These are phyloP conservation scores for Parvularia atlantis DNA, from an alignment of 78 protist species.

Conservation along the genomic window DNA sequence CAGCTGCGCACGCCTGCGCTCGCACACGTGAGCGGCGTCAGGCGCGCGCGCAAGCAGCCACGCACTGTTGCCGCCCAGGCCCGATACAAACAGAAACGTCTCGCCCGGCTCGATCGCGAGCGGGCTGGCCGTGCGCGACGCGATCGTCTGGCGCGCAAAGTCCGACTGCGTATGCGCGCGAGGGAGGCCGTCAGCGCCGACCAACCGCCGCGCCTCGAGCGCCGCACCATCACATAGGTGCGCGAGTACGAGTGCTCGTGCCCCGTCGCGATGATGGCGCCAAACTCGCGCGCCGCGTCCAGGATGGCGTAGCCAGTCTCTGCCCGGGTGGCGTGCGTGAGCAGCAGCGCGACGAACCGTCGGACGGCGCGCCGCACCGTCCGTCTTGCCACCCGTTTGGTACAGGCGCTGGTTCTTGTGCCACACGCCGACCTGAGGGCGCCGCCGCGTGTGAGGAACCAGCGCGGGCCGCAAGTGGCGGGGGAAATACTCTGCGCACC, in stretches of 20 bases:
- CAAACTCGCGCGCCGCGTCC: neutral
- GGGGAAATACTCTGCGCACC: too few relatives aligned
- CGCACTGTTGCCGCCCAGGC: neutral
- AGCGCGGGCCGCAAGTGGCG: too few relatives aligned
- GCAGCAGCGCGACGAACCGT: too few relatives aligned
- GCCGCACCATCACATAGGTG: neutral
- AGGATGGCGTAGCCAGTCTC: neutral
- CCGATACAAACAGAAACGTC: neutral
- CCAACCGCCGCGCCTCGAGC: too few relatives aligned
- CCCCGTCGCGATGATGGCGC: neutral
- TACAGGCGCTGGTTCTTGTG: conserved; percentile 1
- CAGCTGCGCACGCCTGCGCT: neutral
- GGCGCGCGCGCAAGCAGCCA: neutral
- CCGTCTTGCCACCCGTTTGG: neutral
- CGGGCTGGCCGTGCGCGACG: neutral
- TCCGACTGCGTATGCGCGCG: too few relatives aligned
- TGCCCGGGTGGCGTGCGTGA: neutral
- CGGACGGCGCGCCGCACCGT: neutral
- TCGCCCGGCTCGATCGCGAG: neutral
- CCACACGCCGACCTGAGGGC: neutral
- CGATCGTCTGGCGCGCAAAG: too few relatives aligned
- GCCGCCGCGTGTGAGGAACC: too few relatives aligned
- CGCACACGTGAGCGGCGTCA: neutral
- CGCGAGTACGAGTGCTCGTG: conserved; percentile 7
- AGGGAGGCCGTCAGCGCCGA: too few relatives aligned